These are phyloP conservation scores for Drechmeria coniospora DNA, from an alignment of 2,329 filamentous ascomycete genomes.

Conservation along the genomic window DNA sequence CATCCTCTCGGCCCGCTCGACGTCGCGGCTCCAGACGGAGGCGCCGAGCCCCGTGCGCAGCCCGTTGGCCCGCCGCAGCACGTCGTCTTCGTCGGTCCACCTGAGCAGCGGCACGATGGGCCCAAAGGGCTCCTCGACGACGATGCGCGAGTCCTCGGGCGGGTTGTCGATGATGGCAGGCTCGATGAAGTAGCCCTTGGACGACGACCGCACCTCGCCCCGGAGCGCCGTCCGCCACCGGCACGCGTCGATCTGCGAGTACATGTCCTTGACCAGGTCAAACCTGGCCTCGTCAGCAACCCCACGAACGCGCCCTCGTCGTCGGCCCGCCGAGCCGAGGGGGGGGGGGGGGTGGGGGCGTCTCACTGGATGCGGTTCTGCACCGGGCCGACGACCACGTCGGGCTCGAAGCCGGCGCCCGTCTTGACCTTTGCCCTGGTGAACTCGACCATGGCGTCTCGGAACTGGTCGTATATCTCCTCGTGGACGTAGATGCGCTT, in stretches of 20 bases:
- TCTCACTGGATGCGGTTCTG: too few relatives aligned
- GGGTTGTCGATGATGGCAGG: conserved; percentile 54
- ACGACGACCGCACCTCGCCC: too few relatives aligned
- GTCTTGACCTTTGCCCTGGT: conserved; percentile 39
- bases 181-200: conserved; percentile 54
- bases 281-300: too few relatives aligned
- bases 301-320: conserved; percentile 16
- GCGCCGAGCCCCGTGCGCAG: conserved; percentile 56
- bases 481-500: conserved; percentile 46
- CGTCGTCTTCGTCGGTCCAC: conserved; percentile 56
- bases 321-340: too few relatives aligned
- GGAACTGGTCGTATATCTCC: conserved; percentile 45
- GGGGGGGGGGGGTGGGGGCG: too few relatives aligned
- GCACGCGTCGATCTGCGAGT: too few relatives aligned
- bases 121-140: conserved; percentile 57
- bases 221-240: too few relatives aligned
- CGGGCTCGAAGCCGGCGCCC: conserved; percentile 39
- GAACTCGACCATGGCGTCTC: conserved; percentile 35
- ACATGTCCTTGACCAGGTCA: too few relatives aligned
- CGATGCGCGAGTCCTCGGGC: conserved; percentile 49
- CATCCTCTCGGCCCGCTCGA: conserved; percentile 25
- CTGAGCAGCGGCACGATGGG: conserved; percentile 54
- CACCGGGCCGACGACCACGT: conserved; percentile 20
- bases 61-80: conserved; percentile 48
- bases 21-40: conserved; percentile 47